Evolutionary conservation across 306 rosid species (phyloP), one percentile per base, ranked within the genome.

Genomic region (Betula pendula): DNA sequence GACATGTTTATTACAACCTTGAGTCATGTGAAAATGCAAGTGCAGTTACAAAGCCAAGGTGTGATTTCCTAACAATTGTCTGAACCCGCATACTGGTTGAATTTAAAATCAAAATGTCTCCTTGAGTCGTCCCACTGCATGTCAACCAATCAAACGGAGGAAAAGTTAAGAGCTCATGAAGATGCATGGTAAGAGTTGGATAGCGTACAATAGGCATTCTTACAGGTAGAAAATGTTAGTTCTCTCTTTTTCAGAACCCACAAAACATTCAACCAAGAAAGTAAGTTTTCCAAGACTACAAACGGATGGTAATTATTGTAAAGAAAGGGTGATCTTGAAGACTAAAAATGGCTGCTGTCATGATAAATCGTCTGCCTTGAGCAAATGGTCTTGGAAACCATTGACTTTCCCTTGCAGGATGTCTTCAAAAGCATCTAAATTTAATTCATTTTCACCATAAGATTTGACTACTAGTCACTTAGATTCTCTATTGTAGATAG

Each of bases 81-180:
- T 82, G 96, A 47, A 86, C 88, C 71, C 63, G 85, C 92, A 87
- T 81, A 59, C 87, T 88, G 38, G 86, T 84, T 62, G 99, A 84
- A 77, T 81, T 90, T 70, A 90, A 78, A 85, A 95, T 73, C 70
- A 86, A 40, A 80, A 92, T 73, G 48, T 95, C 96, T 74, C 99
- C 99, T 14, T 81, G 74, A 78, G 89, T 84, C 65, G 99, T 95
- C 78, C 99, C 99, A 58, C 99, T 95, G 92, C 88, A 90, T 8
- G 48, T 19, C 48, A 35, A 79, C 25, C 74, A 63, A 86, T 62
- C 83, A 80, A 81, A 55, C 65, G 48, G 63, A 24, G 45, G 29
- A 59, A 10, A 19, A 31, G 53, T 9, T 8, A 20, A 43, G 22
- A 19, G 8, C 42, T 69, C 49, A 58, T 8, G 45, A 66, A 35